Evolutionary conservation across 352 stramenopile genomes (phyloP).

Genomic region (Phytophthora multivora): DNA sequence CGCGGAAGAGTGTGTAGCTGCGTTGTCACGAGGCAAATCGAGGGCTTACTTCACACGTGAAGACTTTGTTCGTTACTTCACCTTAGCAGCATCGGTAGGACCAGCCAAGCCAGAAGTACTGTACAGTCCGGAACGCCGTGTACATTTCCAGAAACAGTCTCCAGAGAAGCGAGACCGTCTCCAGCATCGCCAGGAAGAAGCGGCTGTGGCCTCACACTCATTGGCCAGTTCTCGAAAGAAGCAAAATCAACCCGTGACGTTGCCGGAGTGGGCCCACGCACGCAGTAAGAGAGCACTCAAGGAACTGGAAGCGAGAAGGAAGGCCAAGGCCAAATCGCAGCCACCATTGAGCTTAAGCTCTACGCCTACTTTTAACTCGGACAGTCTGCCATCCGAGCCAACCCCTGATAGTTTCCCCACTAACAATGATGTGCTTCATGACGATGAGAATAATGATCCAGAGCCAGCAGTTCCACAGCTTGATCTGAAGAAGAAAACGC

Average conservation of each 20-base stretch:
- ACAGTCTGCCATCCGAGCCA: constrained; percentile 16
- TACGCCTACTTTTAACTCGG: constrained; percentile 23
- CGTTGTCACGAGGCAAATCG: constrained; percentile 43
- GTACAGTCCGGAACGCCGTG: background rate
- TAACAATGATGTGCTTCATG: constrained; percentile 22
- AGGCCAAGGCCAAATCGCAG: constrained; percentile 10
- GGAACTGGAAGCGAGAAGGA: constrained; percentile 47
- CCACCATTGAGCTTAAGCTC: constrained; percentile 28
- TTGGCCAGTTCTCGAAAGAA: constrained; percentile 6
- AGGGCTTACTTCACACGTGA: constrained; percentile 56
- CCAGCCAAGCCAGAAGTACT: background rate
- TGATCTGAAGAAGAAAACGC: constrained; percentile 16
- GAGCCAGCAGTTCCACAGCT: constrained; percentile 5
- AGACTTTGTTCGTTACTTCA: constrained; percentile 62
- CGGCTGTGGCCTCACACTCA: constrained; percentile 9
- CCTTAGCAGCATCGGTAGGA: background rate
- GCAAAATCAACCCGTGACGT: constrained; percentile 34
- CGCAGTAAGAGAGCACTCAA: constrained; percentile 71
- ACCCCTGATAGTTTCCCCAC: constrained; percentile 6
- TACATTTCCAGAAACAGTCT: constrained; percentile 10
- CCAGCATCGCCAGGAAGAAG: constrained; percentile 22
- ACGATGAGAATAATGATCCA: constrained; percentile 15
- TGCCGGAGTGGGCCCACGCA: constrained; percentile 67
- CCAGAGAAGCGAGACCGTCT: constrained; percentile 17
- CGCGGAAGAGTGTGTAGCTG: constrained; percentile 47